Evolutionary conservation across 2,329 filamentous ascomycete genomes (phyloP).

Genomic region (Stachybotrys elegans): DNA sequence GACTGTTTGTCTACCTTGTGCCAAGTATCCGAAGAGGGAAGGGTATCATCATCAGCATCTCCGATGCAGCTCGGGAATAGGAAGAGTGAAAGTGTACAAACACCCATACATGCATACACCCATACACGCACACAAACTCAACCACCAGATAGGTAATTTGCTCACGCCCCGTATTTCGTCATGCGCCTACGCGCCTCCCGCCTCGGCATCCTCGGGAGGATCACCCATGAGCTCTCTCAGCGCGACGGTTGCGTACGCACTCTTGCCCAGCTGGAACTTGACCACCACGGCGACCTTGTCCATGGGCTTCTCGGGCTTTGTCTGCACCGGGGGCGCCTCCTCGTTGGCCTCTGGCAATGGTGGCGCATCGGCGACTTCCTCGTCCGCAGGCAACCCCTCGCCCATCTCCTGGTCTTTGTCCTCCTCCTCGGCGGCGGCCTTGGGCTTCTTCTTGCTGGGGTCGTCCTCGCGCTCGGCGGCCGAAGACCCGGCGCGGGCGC

Average conservation of each 20-base stretch:
- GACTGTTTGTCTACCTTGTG: too few relatives aligned
- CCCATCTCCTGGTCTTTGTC: conserved; percentile 5
- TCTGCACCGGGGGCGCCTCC: conserved; percentile 18
- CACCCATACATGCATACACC: conserved; percentile 1
- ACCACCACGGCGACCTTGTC: conserved; percentile 60
- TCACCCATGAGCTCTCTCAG: conserved; percentile 69
- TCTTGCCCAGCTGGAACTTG: conserved; percentile 71
- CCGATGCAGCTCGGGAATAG: background rate
- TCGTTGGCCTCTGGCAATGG: conserved; percentile 7
- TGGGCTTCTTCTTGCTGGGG: conserved; percentile 9
- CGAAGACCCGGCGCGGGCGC: too few relatives aligned
- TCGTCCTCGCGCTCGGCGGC: conserved; percentile 8
- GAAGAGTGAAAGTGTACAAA: background rate
- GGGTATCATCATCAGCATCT: background rate
- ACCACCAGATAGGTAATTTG: too few relatives aligned
- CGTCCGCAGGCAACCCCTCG: background rate
- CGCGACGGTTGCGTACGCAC: conserved; percentile 82
- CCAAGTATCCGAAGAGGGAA: background rate
- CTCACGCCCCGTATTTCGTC: too few relatives aligned
- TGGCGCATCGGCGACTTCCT: conserved; percentile 4
- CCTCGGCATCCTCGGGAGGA: conserved; percentile 21
- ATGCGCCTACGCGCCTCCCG: too few relatives aligned
- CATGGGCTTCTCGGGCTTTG: conserved; percentile 10
- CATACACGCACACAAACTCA: too few relatives aligned
- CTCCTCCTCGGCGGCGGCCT: conserved; percentile 11